Evolutionary conservation across 305 asterid genomes (phyloP).

Genomic region (Lippia alba): DNA sequence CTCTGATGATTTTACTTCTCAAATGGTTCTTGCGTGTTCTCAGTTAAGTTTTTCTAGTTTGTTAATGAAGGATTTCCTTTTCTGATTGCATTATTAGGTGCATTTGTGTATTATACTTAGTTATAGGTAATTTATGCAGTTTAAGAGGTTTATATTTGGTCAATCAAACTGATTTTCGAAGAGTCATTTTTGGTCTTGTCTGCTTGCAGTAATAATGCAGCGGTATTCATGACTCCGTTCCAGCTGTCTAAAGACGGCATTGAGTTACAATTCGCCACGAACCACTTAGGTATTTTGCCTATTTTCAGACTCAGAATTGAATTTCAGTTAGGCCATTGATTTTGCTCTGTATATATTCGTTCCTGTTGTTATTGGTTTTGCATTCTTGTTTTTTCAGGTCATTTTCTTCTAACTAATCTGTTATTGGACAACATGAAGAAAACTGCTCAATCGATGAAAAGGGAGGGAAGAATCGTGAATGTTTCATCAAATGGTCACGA

Average conservation of each 20-base stretch:
- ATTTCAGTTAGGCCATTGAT: background rate
- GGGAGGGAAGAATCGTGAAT: constrained; percentile 85
- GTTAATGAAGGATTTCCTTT: too few species aligned
- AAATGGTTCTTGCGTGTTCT: too few species aligned
- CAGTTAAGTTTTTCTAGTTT: too few species aligned
- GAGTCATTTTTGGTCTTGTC: constrained; percentile 24
- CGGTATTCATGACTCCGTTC: constrained; percentile 70
- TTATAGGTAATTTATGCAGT: background rate
- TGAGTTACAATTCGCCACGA: constrained; percentile 88
- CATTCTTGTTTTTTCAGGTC: constrained; percentile 58
- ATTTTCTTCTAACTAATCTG: constrained; percentile 73
- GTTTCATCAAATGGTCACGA: constrained; percentile 76
- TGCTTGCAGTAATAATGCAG: constrained; percentile 78
- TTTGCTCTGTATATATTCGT: background rate
- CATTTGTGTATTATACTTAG: too few species aligned
- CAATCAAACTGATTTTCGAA: constrained; percentile 1
- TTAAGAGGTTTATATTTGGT: background rate
- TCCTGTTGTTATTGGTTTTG: background rate
- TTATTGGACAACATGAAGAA: constrained; percentile 78
- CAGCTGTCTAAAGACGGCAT: constrained; percentile 75
- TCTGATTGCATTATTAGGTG: too few species aligned
- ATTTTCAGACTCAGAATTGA: background rate
- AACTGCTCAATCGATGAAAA: constrained; percentile 59
- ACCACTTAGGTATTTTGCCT: constrained; percentile 65
- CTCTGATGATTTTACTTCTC: too few species aligned